A percentile compares a stretch with the other conserved stretches of the same genome.
These are phyloP conservation scores for Umbelopsis sp. DNA, from an alignment of 371 early-diverging fungal species.

Conservation along the genomic window DNA sequence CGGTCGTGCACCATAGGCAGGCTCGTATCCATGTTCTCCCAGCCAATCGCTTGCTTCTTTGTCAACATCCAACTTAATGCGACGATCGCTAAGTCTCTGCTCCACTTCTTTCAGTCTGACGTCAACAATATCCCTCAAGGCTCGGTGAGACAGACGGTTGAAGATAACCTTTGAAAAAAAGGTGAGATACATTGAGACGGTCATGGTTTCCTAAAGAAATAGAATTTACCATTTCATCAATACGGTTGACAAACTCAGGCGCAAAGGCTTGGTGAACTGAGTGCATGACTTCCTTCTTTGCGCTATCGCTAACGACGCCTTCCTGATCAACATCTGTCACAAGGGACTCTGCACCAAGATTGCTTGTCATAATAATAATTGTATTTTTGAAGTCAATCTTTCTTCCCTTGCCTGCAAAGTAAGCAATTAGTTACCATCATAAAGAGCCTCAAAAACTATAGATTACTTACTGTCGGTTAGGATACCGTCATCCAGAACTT, in stretches of 20 bases:
- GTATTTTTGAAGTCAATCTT: constrained; percentile 92
- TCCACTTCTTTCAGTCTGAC: constrained; percentile 79
- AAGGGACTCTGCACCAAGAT: constrained; percentile 77
- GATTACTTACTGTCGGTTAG: constrained; percentile 72
- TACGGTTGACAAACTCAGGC: constrained; percentile 91
- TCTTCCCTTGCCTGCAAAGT: constrained; percentile 69
- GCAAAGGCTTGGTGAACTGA: constrained; percentile 81
- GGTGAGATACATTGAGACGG: not conserved
- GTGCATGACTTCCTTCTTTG: constrained; percentile 67
- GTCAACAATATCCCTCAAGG: constrained; percentile 78
- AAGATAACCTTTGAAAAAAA: constrained; percentile 54
- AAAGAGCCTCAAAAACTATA: not conserved
- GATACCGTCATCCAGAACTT: constrained; percentile 92
- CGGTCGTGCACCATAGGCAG: constrained; percentile 86
- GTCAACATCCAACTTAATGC: constrained; percentile 73
- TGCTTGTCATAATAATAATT: constrained; percentile 92
- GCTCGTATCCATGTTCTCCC: constrained; percentile 80
- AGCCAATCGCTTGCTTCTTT: constrained; percentile 77
- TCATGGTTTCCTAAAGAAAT: too few relatives aligned
- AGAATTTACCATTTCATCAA: constrained; percentile 73
- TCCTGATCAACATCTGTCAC: constrained; percentile 51
- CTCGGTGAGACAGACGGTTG: constrained; percentile 62
- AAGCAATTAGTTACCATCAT: not conserved
- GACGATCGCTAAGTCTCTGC: constrained; percentile 74
- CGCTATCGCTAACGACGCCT: constrained; percentile 51